Evolutionary conservation across 176 grass and related monocot species (phyloP).

Genomic region (Triticum dicoccoides): DNA sequence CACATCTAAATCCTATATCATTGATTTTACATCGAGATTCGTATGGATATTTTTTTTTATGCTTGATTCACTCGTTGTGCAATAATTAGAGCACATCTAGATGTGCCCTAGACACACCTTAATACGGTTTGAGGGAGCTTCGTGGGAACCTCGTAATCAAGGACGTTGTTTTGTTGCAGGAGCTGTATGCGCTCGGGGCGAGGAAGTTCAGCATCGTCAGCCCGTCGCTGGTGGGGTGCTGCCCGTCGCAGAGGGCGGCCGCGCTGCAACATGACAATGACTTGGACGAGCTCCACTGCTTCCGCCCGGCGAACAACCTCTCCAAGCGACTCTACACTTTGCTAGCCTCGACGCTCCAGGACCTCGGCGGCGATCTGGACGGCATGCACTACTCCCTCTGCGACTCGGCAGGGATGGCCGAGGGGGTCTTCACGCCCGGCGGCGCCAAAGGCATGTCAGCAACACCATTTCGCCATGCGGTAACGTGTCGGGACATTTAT

Average conservation of each 20-base stretch:
- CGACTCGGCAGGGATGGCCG: conserved; percentile 13
- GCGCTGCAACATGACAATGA: neutral
- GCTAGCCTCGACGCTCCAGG: neutral
- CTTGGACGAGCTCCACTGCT: conserved; percentile 4
- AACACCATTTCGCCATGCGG: too few relatives aligned
- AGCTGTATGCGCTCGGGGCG: conserved; percentile 34
- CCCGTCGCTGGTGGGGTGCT: conserved; percentile 46
- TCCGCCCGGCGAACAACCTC: conserved; percentile 21
- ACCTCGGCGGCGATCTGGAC: neutral
- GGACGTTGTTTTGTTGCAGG: conserved; percentile 17
- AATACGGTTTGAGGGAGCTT: too few relatives aligned
- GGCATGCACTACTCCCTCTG: conserved; percentile 50
- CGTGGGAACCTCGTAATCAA: too few relatives aligned
- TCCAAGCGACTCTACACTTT: conserved; percentile 12
- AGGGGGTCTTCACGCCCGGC: neutral
- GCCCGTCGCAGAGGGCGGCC: conserved; percentile 27
- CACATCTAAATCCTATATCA: too few relatives aligned
- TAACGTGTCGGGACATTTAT: too few relatives aligned
- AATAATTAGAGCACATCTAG: too few relatives aligned
- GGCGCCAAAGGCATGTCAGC: neutral
- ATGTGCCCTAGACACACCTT: too few relatives aligned
- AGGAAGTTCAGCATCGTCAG: conserved; percentile 44
- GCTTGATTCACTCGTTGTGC: too few relatives aligned
- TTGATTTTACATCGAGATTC: too few relatives aligned
- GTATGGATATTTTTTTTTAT: too few relatives aligned